Percentiles rank a stretch among this genome's conserved stretches.
phyloP scores from a whole-genome alignment of 352 stramenopile genomes.

The Globisporangium irregulare region DNA sequence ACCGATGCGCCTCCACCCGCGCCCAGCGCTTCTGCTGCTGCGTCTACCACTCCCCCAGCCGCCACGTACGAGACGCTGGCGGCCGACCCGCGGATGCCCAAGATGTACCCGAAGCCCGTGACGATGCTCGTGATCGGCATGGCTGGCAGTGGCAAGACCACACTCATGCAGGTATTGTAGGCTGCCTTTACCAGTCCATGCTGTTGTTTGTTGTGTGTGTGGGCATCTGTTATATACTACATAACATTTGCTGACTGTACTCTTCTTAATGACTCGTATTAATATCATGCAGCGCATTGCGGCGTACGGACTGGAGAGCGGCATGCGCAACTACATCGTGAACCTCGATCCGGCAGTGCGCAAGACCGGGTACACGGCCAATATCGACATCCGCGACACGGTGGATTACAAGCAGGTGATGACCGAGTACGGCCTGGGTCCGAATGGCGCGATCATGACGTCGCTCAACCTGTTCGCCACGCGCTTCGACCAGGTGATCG shows the following conservation, averaged over 20 bases:
- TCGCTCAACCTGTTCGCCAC: slow-evolving; percentile 99
- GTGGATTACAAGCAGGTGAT: slow-evolving; percentile 99
- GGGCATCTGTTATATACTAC: background rate
- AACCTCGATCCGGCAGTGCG: slow-evolving; percentile 98
- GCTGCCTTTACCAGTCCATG: background rate
- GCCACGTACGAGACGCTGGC: background rate
- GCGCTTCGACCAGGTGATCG: slow-evolving; percentile 98
- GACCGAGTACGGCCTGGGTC: slow-evolving; percentile 96
- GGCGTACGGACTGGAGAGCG: slow-evolving; percentile 65
- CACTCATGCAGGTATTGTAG: slow-evolving; percentile 82
- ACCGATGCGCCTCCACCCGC: background rate
- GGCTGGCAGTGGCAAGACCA: slow-evolving; percentile 96
- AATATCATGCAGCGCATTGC: slow-evolving; percentile 41
- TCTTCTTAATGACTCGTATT: background rate
- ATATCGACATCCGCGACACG: slow-evolving; percentile 99
- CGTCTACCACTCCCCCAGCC: background rate
- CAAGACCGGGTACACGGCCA: slow-evolving; percentile 94
- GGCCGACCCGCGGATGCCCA: background rate
- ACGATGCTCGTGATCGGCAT: slow-evolving; percentile 93
- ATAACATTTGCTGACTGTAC: background rate
- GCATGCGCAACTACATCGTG: slow-evolving; percentile 92
- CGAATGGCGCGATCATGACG: slow-evolving; percentile 99
- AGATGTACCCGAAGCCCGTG: slow-evolving; percentile 39
- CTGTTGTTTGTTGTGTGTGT: background rate
- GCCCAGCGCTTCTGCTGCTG: background rate